These are phyloP conservation scores for Verticillium klebahnii DNA, from an alignment of 2,329 filamentous ascomycete species.

Conservation along the genomic window DNA sequence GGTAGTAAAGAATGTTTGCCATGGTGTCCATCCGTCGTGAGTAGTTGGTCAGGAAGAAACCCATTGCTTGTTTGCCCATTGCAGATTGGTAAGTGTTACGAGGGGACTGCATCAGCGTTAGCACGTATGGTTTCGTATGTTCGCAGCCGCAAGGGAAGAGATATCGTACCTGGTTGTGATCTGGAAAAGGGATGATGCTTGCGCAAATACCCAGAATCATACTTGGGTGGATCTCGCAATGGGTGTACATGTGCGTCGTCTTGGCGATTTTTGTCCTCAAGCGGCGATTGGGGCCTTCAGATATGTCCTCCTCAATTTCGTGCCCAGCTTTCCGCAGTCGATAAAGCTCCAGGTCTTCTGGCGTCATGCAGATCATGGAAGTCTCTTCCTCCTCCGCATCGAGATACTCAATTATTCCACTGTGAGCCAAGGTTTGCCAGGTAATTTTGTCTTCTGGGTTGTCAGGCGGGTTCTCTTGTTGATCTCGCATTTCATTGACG, in stretches of 20 bases:
- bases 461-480: conserved; percentile 62
- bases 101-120: conserved; percentile 62
- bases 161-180: conserved; percentile 78
- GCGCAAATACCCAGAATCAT: conserved; percentile 99
- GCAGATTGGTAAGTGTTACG: conserved; percentile 99
- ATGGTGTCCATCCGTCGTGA: conserved; percentile 98
- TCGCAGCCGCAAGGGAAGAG: background rate
- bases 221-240: conserved; percentile 98
- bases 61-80: conserved; percentile 99
- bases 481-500: conserved; percentile 66
- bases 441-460: conserved; percentile 65
- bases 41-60: conserved; percentile 97
- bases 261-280: conserved; percentile 86
- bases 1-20: conserved; percentile 98
- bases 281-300: conserved; percentile 71
- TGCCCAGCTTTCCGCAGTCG: conserved; percentile 65
- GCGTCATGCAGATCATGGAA: conserved; percentile 98
- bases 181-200: conserved; percentile 98
- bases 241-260: conserved; percentile 87
- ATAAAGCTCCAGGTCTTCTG: conserved; percentile 83
- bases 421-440: conserved; percentile 80
- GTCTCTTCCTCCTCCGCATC: conserved; percentile 98
- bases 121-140: conserved; percentile 10
- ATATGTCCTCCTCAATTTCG: conserved; percentile 55
- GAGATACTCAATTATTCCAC: conserved; percentile 89